phyloP scores from a whole-genome alignment of 768 basidiomycete species.

The Tylopilus intermedius region DNA sequence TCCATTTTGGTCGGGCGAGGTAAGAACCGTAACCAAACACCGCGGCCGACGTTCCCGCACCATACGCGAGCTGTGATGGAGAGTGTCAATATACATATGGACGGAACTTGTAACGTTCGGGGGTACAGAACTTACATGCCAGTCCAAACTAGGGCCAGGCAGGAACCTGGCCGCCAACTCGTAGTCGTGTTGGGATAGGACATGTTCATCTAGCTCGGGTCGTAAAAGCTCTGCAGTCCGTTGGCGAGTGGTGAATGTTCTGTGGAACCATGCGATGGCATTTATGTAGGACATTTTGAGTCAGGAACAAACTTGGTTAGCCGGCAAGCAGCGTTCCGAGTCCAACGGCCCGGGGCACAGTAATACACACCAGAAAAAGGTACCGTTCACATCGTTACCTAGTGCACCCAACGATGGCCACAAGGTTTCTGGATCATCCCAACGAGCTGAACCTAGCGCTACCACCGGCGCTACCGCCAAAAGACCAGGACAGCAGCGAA shows the following conservation, averaged over 20 bases:
- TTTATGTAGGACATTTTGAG: constrained; percentile 23
- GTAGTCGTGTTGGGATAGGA: constrained; percentile 45
- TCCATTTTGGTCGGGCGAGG: constrained; percentile 28
- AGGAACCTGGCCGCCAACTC: constrained; percentile 51
- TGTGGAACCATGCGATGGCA: constrained; percentile 35
- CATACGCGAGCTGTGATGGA: constrained; percentile 19
- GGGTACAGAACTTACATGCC: constrained; percentile 34
- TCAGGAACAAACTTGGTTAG: background rate
- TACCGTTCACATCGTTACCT: background rate
- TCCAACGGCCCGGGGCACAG: background rate
- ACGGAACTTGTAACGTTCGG: background rate
- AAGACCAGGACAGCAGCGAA: constrained; percentile 10
- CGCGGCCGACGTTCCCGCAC: constrained; percentile 20
- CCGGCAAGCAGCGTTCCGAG: background rate
- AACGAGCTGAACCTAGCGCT: background rate
- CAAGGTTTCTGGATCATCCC: background rate
- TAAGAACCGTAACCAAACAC: constrained; percentile 25
- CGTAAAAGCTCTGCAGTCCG: constrained; percentile 28
- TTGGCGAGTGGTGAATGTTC: constrained; percentile 42
- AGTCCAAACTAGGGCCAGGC: constrained; percentile 43
- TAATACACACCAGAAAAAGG: background rate
- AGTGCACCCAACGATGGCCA: constrained; percentile 4
- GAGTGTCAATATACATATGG: constrained; percentile 3
- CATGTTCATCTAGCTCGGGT: constrained; percentile 27
- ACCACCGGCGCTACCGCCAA: constrained; percentile 20